phyloP scores from a whole-genome alignment of 176 grass and related monocot genomes.

The Puccinellia tenuiflora region DNA sequence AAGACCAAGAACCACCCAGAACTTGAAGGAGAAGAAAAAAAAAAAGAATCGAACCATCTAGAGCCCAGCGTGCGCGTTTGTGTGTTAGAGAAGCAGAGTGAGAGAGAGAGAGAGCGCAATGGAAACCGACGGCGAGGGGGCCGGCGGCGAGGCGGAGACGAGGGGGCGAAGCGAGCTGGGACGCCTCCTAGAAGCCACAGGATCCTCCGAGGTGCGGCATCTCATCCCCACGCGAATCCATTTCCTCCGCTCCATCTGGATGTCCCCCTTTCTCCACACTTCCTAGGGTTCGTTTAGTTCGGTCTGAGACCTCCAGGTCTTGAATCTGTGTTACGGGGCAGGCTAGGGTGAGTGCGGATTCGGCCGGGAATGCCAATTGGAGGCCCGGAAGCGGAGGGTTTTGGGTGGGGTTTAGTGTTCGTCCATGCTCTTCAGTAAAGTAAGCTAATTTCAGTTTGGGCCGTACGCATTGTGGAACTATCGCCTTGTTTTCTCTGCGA shows the following conservation, averaged over 20 bases:
- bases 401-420: neutral
- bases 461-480: neutral
- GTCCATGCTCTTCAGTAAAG: neutral
- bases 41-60: neutral
- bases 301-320: neutral
- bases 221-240: neutral
- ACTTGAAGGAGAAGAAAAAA: neutral
- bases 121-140: neutral
- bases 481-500: neutral
- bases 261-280: neutral
- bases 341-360: neutral
- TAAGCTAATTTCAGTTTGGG: neutral
- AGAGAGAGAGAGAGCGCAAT: neutral
- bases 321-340: neutral
- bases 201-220: neutral
- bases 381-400: neutral
- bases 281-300: constrained; percentile 10
- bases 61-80: neutral
- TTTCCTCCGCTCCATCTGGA: neutral
- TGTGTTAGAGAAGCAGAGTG: neutral
- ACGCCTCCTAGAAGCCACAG: neutral
- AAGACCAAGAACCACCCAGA: neutral
- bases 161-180: neutral
- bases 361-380: neutral
- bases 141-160: neutral